Evolutionary conservation across 2,329 filamentous ascomycete species (phyloP), one percentile per base, ranked within the genome.

Genomic region (Fusarium piperis): DNA sequence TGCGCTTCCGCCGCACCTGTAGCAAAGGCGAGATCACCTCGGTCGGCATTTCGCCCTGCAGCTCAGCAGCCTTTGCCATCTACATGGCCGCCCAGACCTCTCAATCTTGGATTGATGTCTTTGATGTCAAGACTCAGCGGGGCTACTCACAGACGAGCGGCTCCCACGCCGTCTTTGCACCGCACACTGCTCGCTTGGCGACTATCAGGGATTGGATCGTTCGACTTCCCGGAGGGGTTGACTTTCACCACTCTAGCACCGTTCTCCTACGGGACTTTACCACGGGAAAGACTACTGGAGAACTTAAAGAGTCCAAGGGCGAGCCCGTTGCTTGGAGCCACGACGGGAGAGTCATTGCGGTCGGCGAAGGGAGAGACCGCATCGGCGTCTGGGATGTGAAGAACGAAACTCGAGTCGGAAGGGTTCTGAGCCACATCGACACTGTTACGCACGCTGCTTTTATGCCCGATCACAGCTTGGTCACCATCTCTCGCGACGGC

Each of bases 381-480:
- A 65, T 82, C 30, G 78, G 78, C 26, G 67, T 82, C 39, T 82
- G 78, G 79, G 79, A 81, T 30, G 70, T 73, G 26, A 76, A 73
- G 59, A 77, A 73, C 3, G 78, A 77, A 1, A 60, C 59, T 23
- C 66, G 77, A 8, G 65, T 79, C 1, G 80, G 81, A 26, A 74
- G 75, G 16, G 78, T 83, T 13, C 57, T 79, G 26, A 73, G 78
- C 51, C 83, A 84, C 75, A 77, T 79, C 52, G 81, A 79, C 48
- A 65, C 72, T 44, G 74, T 84, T 30, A 83, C 80, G 6, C 81
- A 83, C 74, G 74, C 81, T 3, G 77, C 77, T 41, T 83, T 84
- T 16, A 74, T 77, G 48, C 75, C 78, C 0, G 76, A 78, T 16
- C 68, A 67, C 9, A 74, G 64, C 38, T 63, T 85, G 2, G 82